Evolutionary conservation across 2,329 filamentous ascomycete species (phyloP), one percentile per base, ranked within the genome.

Genomic region (Talaromyces sp.): DNA sequence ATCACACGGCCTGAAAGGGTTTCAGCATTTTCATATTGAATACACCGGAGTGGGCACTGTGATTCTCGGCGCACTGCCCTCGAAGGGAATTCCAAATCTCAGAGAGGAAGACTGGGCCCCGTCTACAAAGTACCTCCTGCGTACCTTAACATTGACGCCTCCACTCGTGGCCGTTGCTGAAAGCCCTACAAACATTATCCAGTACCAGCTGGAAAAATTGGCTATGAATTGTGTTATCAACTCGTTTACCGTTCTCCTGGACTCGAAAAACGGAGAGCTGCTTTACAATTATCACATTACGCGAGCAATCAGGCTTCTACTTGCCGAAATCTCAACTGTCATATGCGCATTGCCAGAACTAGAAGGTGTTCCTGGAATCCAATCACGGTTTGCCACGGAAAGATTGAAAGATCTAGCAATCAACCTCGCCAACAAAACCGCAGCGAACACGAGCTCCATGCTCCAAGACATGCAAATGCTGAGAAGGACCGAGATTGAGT

Each of bases 191-290:
- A 81, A 84, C 38, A 86, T 94, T 64, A 76, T 94, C 8, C 82
- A 85, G 62, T 80, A 84, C 66, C 94, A 96, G 74, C 82, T 97
- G 3, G 89, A 93, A 53, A 88, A 87, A 53, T 80, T 97, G 41
- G 86, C 90, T 2, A 85, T 92, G 66, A 87, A 88, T 63, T 84
- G 87, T 54, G 81, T 94, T 29, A 85, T 95, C 58, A 92, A 96
- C 64, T 88, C 93, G 0, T 79, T 97, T 5, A 92, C 91, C 3
- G 88, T 90, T 1, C 78, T 96, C 9, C 82, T 95, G 56, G 89
- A 95, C 67, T 85, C 88, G 66, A 81, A 84, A 29, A 96, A 95
- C 70, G 85, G 88, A 50, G 80, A 86, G 53, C 74, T 97, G 0
- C 75, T 89, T 8, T 81, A 83, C 67, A 92, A 92, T 74, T 81